phyloP scores from a whole-genome alignment of 192 early-diverging fungal species.

The Cladochytrium replicatum region DNA sequence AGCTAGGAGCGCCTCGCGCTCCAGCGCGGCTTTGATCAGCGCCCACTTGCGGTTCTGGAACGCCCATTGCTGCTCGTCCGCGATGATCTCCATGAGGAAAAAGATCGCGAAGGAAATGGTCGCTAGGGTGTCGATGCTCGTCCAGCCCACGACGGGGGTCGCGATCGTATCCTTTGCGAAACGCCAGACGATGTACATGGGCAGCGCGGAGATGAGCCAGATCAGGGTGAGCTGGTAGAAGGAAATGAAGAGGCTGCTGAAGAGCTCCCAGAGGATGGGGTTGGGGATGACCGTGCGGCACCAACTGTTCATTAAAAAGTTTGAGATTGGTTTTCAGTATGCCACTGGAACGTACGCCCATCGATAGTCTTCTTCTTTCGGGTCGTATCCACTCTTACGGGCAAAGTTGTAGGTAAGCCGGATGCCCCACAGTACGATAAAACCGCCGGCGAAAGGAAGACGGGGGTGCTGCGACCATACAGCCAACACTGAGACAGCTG shows the following conservation, averaged over 20 bases:
- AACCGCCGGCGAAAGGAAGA: slow-evolving; percentile 23
- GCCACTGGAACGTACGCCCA: slow-evolving; percentile 50
- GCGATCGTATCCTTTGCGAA: not conserved
- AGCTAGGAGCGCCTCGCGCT: no score
- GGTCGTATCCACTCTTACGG: slow-evolving; percentile 57
- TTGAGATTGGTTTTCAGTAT: no score
- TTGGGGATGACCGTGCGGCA: slow-evolving; percentile 20
- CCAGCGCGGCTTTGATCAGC: no score
- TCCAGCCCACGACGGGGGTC: slow-evolving; percentile 6
- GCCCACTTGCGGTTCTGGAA: slow-evolving; percentile 47
- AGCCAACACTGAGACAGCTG: no score
- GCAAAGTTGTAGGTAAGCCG: slow-evolving; percentile 72
- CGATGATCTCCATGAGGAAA: slow-evolving; percentile 54
- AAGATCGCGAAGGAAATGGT: slow-evolving; percentile 23
- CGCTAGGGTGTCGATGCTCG: slow-evolving; percentile 32
- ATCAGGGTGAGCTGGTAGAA: slow-evolving; percentile 64
- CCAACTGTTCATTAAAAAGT: no score
- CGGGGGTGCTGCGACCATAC: no score
- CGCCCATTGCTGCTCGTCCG: slow-evolving; percentile 74
- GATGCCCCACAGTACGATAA: slow-evolving; percentile 58
- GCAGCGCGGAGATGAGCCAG: slow-evolving; percentile 39
- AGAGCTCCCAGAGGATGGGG: slow-evolving; percentile 44
- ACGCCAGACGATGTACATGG: slow-evolving; percentile 15
- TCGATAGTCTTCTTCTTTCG: slow-evolving; percentile 64
- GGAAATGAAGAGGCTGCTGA: slow-evolving; percentile 66